Percentiles rank a stretch among this genome's conserved stretches.
Evolutionary conservation across 495 filamentous ascomycete species (phyloP).

Genomic region (Hypoxylon fuscum): DNA sequence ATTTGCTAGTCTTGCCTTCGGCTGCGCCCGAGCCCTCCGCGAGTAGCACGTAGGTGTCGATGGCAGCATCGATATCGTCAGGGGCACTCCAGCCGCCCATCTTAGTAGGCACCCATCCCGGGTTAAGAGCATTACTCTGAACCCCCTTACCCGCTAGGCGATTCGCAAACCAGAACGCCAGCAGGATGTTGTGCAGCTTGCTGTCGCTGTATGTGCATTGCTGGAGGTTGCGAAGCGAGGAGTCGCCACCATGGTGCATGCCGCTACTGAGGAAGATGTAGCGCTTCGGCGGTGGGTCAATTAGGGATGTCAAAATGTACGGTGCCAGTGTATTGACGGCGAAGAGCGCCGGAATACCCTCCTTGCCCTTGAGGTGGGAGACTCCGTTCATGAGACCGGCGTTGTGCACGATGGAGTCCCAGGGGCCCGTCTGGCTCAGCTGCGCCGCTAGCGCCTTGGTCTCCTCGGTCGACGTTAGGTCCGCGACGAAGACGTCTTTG

Average conservation of each 20-base stretch:
- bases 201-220: conserved; percentile 55
- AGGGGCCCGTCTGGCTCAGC: conserved; percentile 58
- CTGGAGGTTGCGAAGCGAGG: conserved; percentile 43
- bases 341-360: conserved; percentile 62
- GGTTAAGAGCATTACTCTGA: conserved; percentile 62
- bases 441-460: conserved; percentile 62
- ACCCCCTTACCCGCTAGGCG: conserved; percentile 56
- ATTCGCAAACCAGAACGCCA: conserved; percentile 63
- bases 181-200: conserved; percentile 64
- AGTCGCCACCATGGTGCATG: conserved; percentile 59
- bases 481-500: conserved; percentile 58
- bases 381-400: conserved; percentile 57
- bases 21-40: conserved; percentile 50
- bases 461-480: conserved; percentile 61
- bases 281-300: conserved; percentile 56
- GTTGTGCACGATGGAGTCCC: conserved; percentile 68
- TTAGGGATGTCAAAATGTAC: conserved; percentile 64
- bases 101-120: conserved; percentile 71
- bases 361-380: conserved; percentile 48
- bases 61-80: conserved; percentile 56
- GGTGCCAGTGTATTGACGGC: conserved; percentile 67
- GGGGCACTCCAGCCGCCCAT: conserved; percentile 64
- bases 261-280: conserved; percentile 63
- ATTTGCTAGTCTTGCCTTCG: conserved; percentile 36
- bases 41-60: conserved; percentile 56